Evolutionary conservation across 148 eudicot species (phyloP), one percentile per base, ranked within the genome.

Genomic region (Camellia granthamiana): DNA sequence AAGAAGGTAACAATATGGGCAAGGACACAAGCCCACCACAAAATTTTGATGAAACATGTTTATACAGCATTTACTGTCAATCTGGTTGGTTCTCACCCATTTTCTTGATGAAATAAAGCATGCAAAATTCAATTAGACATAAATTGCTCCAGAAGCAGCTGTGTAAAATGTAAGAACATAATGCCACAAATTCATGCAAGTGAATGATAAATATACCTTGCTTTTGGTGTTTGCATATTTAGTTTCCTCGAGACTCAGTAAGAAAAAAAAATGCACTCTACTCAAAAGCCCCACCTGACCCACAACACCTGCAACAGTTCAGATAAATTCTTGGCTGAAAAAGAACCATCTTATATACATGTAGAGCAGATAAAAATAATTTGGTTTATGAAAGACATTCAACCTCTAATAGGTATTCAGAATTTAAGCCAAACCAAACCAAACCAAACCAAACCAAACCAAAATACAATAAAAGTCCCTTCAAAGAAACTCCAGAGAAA

Each of bases 151-250:
- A 1, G n/a, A 73, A 73, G 62, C 46, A 73, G 44, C 61, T 21
- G 5, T 30, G 18, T 14, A 13, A 61, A 72, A 23, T 18, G 55
- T 2, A 68, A 69, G 21, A 77, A 72, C 7, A 7, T 12, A 51
- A 63, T 46, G 30, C 38, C 30, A 18, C 30, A 38, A 61, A 51
- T 49, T 62, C 70, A 60, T 43, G 70, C 15, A 18, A 52, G 43
- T 51, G 44, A 38, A 76, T 3, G 21, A 62, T 6, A 77, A 12
- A 14, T 19, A 66, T 89, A 94, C 98, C 98, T 94, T 74, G 87
- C 79, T 83, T 89, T 94, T 63, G 92, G 82, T 63, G 93, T 87
- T 88, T 94, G 97, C 98, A 94, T 94, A 63, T 76, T 85, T 77
- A 83, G 79, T 75, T 83, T 79, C 70, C 86, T 80, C 81, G 78